Conservation (phyloP, 768 basidiomycete genomes). For the Naganishia onofrii region DNA sequence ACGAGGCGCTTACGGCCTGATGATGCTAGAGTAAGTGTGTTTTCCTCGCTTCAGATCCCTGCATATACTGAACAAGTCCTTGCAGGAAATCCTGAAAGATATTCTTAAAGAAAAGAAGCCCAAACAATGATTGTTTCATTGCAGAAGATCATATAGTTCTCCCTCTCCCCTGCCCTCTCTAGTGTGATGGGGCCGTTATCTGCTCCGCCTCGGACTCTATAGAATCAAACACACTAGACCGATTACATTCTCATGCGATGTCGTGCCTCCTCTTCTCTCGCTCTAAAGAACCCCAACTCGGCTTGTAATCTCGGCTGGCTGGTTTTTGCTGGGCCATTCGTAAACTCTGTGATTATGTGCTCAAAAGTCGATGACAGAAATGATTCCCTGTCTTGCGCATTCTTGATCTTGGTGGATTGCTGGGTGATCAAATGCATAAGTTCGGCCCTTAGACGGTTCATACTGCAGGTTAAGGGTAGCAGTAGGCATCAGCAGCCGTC, state of each 20-base stretch:
- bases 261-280: slow-evolving; percentile 75
- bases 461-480: slow-evolving; percentile 55
- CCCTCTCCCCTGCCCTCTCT: background rate
- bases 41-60: background rate
- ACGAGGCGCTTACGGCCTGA: slow-evolving; percentile 25
- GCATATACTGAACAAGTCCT: slow-evolving; percentile 30
- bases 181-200: background rate
- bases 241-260: slow-evolving; percentile 11
- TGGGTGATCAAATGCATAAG: slow-evolving; percentile 69
- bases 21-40: slow-evolving; percentile 22
- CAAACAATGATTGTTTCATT: background rate
- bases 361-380: slow-evolving; percentile 74
- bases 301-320: slow-evolving; percentile 81
- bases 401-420: slow-evolving; percentile 68
- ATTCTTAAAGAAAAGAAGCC: slow-evolving; percentile 46
- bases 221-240: background rate
- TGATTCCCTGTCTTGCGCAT: slow-evolving; percentile 63
- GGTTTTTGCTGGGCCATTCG: slow-evolving; percentile 58
- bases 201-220: background rate
- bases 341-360: slow-evolving; percentile 66
- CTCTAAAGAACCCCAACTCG: slow-evolving; percentile 82
- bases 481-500: background rate
- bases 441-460: slow-evolving; percentile 80
- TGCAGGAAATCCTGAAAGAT: slow-evolving; percentile 47
- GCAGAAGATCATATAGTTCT: background rate